A percentile compares a stretch with the other conserved stretches of the same genome.
phyloP scores from a whole-genome alignment of 176 grass and related monocot genomes.

The Tuctoria greenei region DNA sequence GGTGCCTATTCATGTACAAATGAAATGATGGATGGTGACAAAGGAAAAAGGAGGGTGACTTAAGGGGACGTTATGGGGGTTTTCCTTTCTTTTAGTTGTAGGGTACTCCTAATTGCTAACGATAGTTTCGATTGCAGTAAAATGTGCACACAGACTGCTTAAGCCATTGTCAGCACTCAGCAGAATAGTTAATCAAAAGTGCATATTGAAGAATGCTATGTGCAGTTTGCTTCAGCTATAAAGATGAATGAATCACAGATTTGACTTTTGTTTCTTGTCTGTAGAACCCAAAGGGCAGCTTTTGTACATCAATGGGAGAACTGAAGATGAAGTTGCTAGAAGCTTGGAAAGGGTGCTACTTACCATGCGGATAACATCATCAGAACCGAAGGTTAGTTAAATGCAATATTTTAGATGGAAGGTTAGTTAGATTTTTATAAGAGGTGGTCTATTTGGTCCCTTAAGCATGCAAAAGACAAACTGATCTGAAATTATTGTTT shows the following conservation, averaged over 20 bases:
- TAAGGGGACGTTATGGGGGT: background rate
- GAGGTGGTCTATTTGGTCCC: background rate
- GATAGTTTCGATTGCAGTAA: slow-evolving; percentile 4
- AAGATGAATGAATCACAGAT: background rate
- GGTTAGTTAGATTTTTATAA: too few relatives aligned
- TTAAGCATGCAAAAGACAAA: background rate
- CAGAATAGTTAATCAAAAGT: slow-evolving; percentile 5
- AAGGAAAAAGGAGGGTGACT: background rate
- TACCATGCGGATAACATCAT: slow-evolving; percentile 91
- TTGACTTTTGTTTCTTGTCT: slow-evolving; percentile 33
- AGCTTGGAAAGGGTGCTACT: slow-evolving; percentile 94
- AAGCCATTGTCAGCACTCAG: background rate
- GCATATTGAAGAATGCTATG: background rate
- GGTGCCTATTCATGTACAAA: background rate
- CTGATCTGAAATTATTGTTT: background rate
- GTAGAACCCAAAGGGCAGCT: slow-evolving; percentile 93
- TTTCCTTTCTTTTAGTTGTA: background rate
- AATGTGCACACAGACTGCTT: background rate
- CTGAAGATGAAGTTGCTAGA: slow-evolving; percentile 86
- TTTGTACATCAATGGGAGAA: slow-evolving; percentile 87
- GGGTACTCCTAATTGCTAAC: background rate
- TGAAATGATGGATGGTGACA: background rate
- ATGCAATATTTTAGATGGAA: background rate
- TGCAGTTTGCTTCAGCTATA: background rate
- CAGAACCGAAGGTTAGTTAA: slow-evolving; percentile 87